phyloP scores from a whole-genome alignment of 1,139 yeast species.

The Meyerozyma smithsonii region DNA sequence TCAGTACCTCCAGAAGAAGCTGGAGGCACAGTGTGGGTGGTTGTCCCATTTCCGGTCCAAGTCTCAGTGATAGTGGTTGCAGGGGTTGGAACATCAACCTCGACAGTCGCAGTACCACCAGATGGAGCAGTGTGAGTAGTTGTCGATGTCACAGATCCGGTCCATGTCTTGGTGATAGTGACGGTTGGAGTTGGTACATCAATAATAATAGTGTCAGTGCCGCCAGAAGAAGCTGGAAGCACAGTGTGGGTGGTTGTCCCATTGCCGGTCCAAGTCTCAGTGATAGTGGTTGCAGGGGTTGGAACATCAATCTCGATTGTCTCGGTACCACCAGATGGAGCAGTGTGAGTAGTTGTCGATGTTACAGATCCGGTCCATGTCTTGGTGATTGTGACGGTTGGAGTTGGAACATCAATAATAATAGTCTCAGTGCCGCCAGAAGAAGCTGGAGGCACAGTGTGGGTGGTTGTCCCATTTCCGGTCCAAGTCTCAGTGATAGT shows the following conservation, averaged over 20 bases:
- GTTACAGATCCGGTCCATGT: slow-evolving; percentile 1
- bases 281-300: slow-evolving; percentile 4
- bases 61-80: slow-evolving; percentile 5
- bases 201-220: slow-evolving; percentile 2
- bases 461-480: slow-evolving; percentile 1
- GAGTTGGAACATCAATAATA: slow-evolving; percentile 8
- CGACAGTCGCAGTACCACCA: slow-evolving; percentile 4
- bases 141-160: not conserved
- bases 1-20: slow-evolving; percentile 1
- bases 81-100: slow-evolving; percentile 5
- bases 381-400: slow-evolving; percentile 5
- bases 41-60: slow-evolving; percentile 3
- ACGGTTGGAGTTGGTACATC: slow-evolving; percentile 4
- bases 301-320: slow-evolving; percentile 9
- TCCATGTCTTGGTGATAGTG: slow-evolving; percentile 3
- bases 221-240: slow-evolving; percentile 4
- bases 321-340: not conserved
- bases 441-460: slow-evolving; percentile 5
- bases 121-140: not conserved
- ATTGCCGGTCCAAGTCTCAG: slow-evolving; percentile 8
- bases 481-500: slow-evolving; percentile 4
- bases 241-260: slow-evolving; percentile 5
- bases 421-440: slow-evolving; percentile 9
- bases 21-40: not conserved
- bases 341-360: not conserved